Evolutionary conservation across 1,139 yeast species (phyloP), one percentile per base, ranked within the genome.

Genomic region (Geotrichum bryndzae): DNA sequence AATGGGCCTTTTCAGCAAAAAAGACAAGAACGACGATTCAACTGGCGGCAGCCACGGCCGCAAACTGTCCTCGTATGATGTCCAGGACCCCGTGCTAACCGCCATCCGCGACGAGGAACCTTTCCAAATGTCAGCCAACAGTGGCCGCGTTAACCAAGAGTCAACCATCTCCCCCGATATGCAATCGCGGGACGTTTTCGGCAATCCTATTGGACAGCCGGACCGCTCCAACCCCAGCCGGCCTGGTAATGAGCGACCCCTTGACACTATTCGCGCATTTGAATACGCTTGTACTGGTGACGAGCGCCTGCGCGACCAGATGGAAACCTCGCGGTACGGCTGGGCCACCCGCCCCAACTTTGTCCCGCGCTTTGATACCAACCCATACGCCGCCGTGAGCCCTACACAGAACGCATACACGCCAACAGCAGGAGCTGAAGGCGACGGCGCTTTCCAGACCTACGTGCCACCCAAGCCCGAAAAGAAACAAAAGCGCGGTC

Each of bases 51-150:
- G 6, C 3, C 31, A 27, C 31, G 31, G 31, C 31, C 31, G 58
- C n/a, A 54, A 63, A 63, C 57, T 58, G 56, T 53, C 57, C 38
- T 63, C 68, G 51, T 67, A 68, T 48, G 77, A 74, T 54, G 85
- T 90, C 59, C 95, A 90, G 69, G 97, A 91, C 76, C 97, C 97
- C 31, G 87, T 92, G 64, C 79, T 94, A 65, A 82, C 87, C 45
- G 98, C 98, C 6, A 96, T 94, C 59, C 91, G 88, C 72, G 97
- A 92, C 75, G 94, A 88, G 22, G 97, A 94, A 78, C 99, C 99
- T 10, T 94, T 90, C 73, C 96, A 94, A 75, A 72, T 62, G 75
- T 72, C 59, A 67, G 68, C 46, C 68, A 70, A 59, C 59, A 76
- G 78, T 60, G 72, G 73, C 70, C 72, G 74, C 74, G 72, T 70